phyloP scores from a whole-genome alignment of 306 rosid genomes.

The Trifolium pratense region DNA sequence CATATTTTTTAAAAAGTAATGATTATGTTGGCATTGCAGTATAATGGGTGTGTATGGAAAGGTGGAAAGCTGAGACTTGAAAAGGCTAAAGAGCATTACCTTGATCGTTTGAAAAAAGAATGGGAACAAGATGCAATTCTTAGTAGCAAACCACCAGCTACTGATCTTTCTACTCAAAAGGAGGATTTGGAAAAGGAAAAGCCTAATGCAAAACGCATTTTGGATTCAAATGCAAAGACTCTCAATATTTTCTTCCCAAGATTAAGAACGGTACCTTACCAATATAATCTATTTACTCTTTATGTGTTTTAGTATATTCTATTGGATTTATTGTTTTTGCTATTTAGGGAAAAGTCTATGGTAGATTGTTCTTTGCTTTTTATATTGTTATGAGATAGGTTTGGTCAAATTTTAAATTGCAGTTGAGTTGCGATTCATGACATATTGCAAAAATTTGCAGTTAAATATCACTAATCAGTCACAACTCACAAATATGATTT shows the following conservation, averaged over 20 bases:
- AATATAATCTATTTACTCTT: background rate
- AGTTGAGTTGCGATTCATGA: background rate
- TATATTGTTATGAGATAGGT: background rate
- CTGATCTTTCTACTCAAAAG: slow-evolving; percentile 16
- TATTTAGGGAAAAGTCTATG: background rate
- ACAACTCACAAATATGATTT: background rate
- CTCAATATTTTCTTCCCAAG: slow-evolving; percentile 71
- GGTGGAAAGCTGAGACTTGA: slow-evolving; percentile 84
- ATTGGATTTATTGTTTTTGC: background rate
- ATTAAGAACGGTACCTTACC: slow-evolving; percentile 60
- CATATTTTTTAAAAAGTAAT: background rate
- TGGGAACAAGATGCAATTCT: slow-evolving; percentile 61
- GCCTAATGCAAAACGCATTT: slow-evolving; percentile 12
- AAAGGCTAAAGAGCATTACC: slow-evolving; percentile 84
- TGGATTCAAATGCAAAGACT: slow-evolving; percentile 43
- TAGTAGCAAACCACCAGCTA: background rate
- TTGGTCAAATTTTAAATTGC: background rate
- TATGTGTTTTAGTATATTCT: background rate
- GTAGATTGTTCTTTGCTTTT: background rate
- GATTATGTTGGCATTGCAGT: slow-evolving; percentile 48
- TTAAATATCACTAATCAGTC: background rate
- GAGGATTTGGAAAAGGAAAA: slow-evolving; percentile 32
- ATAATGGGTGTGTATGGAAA: slow-evolving; percentile 95
- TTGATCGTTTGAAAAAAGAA: slow-evolving; percentile 63
- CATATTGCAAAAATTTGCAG: background rate